phyloP scores from a whole-genome alignment of 164 flowering plant genomes.

The Taxillus chinensis region DNA sequence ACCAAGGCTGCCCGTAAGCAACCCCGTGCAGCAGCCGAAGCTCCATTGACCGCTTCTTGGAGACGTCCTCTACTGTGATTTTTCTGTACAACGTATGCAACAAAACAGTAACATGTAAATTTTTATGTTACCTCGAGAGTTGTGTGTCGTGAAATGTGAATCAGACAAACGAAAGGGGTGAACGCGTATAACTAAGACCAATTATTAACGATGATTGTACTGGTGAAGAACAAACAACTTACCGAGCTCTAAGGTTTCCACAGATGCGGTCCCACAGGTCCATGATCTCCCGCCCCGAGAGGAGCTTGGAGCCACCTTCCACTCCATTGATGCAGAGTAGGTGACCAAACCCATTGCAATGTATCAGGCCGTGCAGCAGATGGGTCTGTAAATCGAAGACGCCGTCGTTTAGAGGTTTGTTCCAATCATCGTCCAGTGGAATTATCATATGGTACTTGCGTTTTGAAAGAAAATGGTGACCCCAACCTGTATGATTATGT shows the following conservation, averaged over 20 bases:
- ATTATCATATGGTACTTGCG: slow-evolving; percentile 71
- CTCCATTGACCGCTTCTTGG: slow-evolving; percentile 63
- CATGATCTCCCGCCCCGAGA: slow-evolving; percentile 68
- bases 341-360: slow-evolving; percentile 81
- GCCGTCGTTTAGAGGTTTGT: slow-evolving; percentile 30
- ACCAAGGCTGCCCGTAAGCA: slow-evolving; percentile 83
- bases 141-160: too few species aligned
- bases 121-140: background rate
- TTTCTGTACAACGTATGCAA: slow-evolving; percentile 27
- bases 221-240: slow-evolving; percentile 1
- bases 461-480: slow-evolving; percentile 62
- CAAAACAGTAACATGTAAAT: background rate
- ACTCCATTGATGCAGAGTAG: slow-evolving; percentile 66
- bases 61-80: slow-evolving; percentile 56
- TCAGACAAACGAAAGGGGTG: too few species aligned
- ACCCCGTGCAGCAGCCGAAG: slow-evolving; percentile 66
- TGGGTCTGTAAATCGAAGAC: slow-evolving; percentile 45
- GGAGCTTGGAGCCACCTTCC: slow-evolving; percentile 65
- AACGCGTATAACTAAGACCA: too few species aligned
- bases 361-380: slow-evolving; percentile 71
- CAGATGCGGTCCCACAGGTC: slow-evolving; percentile 91
- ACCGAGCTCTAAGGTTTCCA: slow-evolving; percentile 49
- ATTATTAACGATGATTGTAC: too few species aligned
- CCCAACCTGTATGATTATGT: slow-evolving; percentile 53
- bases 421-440: slow-evolving; percentile 55